Evolutionary conservation across 2,329 filamentous ascomycete genomes (phyloP), one percentile per base, ranked within the genome.

Genomic region (Fusarium albosuccineum): DNA sequence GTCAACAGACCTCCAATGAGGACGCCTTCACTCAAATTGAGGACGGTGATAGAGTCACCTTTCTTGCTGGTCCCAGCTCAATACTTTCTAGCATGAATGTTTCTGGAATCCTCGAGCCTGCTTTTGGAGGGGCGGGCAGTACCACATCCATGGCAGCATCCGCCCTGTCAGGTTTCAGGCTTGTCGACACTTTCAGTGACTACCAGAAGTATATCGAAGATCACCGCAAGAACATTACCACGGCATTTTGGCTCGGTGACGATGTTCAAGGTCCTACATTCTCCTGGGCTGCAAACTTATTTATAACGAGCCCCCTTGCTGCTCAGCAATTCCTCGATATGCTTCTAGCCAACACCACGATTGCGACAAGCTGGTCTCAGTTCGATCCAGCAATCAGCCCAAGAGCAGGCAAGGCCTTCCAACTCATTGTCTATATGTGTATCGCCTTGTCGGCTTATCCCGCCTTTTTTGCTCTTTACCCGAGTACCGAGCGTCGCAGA

Each of bases 391-490:
- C 92, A 0, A 94, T 90, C 80, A 82, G 86, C 27, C 88, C 92
- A 0, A 83, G 83, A 17, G 87, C 89, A 9, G 92, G 92, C 17
- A 84, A 94, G 51, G 89, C 90, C 1, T 80, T 97, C 26, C 92
- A 97, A 75, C 83, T 97, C 16, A 87, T 95, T 40, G 83, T 92
- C 9, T 97, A 97, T 78, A 91, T 96, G 75, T 89, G 91, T 13
- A 84, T 97, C 9, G 92, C 91, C 1, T 89, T 97, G 78, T 85
- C 87, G 7, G 89, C 90, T 1, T 96, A 91, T 71, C 93, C 94
- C 1, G 93, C 91, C 13, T 94, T 97, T 82, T 97, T 97, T 72
- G 88, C 92, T 0, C 82, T 97, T 5, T 97, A 97, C 74, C 92
- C 93, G 0, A 97, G 93, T n/a, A 83, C 92, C 29, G 94, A 97